Base-by-base conservation (phyloP, 108 stramenopile genomes). In the Schizochytrium sp. region DNA sequence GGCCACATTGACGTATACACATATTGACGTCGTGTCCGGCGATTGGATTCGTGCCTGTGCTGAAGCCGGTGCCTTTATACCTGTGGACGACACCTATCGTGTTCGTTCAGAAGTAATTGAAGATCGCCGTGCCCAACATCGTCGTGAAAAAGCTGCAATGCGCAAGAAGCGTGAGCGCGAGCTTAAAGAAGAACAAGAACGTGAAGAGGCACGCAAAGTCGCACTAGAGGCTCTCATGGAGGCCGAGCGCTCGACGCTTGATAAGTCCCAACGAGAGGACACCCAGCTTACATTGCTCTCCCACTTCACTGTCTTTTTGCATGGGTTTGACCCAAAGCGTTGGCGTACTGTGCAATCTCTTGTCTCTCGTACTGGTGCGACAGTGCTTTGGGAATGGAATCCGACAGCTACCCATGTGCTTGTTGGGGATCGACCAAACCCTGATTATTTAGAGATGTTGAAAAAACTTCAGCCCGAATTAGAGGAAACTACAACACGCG, bases 351-450 rank as follows among this genome's bases (percentile, higher is more conserved):
- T 55, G 50, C 76, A 55, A 38, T 17, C 53, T 50, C 49, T 83
- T 50, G 10, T 83, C 10, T 55, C 76, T 13, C 53, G 76, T 40
- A 55, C 50, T 5, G 76, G 76, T 7, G 76, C 76, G 17, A 83
- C 76, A n/a, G 76, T 83, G 76, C 53, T 55, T 42, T 83, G 76
- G 76, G 76, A 83, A 42, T 83, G 76, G 76, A 83, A 83, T 50
- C 47, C 47, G 28, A 49, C 53, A 0, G 76, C 53, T 5, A 83
- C 76, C n/a, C 76, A 83, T 40, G 76, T 83, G 2, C 28, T 83
- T 53, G 76, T 83, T 0, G 76, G 76, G n/a, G 50, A 83, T 42
- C 76, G 53, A n/a, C 50, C 76, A n/a, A 83, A 55, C 76, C 38
- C 47, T 55, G 76, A 83, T 38, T 83, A 83, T 28, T 53, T 83